These are phyloP conservation scores for Phytopythium montanum DNA, from an alignment of 352 stramenopile genomes.

Conservation along the genomic window DNA sequence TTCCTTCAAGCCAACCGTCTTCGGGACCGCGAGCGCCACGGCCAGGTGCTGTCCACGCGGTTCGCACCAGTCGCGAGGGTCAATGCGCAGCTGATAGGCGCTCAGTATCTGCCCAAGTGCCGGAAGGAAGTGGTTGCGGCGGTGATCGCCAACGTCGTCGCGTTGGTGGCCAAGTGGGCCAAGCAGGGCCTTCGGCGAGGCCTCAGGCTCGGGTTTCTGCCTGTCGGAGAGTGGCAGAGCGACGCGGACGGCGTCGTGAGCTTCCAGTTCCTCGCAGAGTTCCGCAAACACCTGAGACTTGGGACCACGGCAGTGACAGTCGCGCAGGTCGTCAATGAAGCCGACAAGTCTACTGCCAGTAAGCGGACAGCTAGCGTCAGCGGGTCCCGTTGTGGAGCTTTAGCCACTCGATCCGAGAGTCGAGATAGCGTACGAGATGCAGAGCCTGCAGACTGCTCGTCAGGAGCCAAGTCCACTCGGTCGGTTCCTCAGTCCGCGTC, in stretches of 20 bases:
- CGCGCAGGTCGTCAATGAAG: not conserved
- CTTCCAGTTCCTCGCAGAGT: conserved; percentile 38
- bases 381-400: not conserved
- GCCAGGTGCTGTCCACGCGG: conserved; percentile 15
- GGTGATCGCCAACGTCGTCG: conserved; percentile 37
- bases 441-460: not conserved
- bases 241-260: conserved; percentile 19
- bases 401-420: not conserved
- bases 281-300: conserved; percentile 21
- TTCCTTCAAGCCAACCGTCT: conserved; percentile 49
- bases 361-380: not conserved
- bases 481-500: not conserved
- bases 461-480: not conserved
- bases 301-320: not conserved
- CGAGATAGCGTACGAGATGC: not conserved
- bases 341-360: not conserved
- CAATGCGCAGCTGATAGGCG: conserved; percentile 21
- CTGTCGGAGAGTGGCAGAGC: conserved; percentile 56
- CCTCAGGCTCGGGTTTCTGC: conserved; percentile 27
- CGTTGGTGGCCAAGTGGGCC: conserved; percentile 30
- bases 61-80: conserved; percentile 20
- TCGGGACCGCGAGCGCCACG: conserved; percentile 20
- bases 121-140: conserved; percentile 32
- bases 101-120: conserved; percentile 36
- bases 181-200: conserved; percentile 36